Base-by-base conservation (phyloP, 495 filamentous ascomycete species). In the Penicillium bialowiezense region DNA sequence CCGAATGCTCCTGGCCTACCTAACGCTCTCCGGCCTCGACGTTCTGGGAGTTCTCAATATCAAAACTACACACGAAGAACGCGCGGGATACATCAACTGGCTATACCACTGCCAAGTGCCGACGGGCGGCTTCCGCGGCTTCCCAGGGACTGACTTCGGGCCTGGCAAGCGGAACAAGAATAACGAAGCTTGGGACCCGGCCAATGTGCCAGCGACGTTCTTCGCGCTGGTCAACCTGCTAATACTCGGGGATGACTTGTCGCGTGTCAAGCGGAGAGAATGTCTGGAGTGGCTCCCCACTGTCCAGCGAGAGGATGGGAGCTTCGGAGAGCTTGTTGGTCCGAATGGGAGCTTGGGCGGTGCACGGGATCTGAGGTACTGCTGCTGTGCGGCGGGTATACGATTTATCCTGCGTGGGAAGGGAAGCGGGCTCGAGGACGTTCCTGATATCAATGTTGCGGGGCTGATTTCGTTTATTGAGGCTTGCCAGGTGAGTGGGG, bases 1-100 rank as follows among this genome's bases (percentile, higher is more conserved):
- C 65, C 91, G 93, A 54, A 86, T 97, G 67, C 86, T 85, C 1
- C 81, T 97, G 15, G 90, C 86, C 48, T 96, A 84, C 71, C 95
- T 98, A 72, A 88, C 86, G 32, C 72, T 97, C 49, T 80, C 83
- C 7, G 89, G 90, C 2, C 77, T 95, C 23, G 93, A 98, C 57
- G 70, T 96, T 0, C 81, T 91, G 20, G 86, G 81, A 26, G 75
- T 67, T 6, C 78, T 89, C n/a, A 51, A 79, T 1, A 70, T 64
- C 36, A 73, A 73, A 15, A 80, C 80, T 13, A 79, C 80, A 14
- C 61, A 66, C 3, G 73, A 75, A 40, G 86, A 91, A 47, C 73
- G 85, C 44, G 53, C 69, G 51, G 74, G 70, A 6, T 87, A 83
- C 58, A 73, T 80, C 36, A 63, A 84, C 38, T 91, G 88, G 88